Base-by-base conservation (phyloP, 176 grass and related monocot species). In the Themeda triandra region DNA sequence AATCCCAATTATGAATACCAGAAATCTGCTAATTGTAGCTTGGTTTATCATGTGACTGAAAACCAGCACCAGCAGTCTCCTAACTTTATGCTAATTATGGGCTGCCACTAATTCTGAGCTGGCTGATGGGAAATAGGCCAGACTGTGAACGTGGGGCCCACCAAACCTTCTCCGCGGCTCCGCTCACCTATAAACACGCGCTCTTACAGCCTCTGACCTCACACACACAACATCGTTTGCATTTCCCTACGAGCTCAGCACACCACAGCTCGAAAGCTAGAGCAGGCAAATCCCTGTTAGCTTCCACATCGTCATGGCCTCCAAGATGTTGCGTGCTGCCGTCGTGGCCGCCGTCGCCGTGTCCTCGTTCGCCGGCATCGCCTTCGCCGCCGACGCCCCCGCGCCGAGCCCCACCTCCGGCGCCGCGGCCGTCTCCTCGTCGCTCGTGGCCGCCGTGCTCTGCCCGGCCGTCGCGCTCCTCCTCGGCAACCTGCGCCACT, bases 401-500 rank as follows among this genome's bases (percentile, higher is more conserved):
- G 88, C 92, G 13, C 95, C 95, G 27, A 91, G 90, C 84, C 95
- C 92, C 39, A 84, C 92, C 62, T 95, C 95, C 45, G 88, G 77
- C 27, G 86, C 92, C 4, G 76, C 87, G 4, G 51, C 84, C 46
- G 9, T 88, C 71, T 86, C 84, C 67, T 82, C 88, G 35, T 89
- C 86, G 18, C 45, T 92, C 17, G 41, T 86, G 23, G 78, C 86
- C 39, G 86, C 88, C 71, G 66, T 93, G n/a, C 84, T 98, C 84
- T 89, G 91, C 85, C 93, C 95, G 28, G 76, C 89, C 78, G 87
- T 87, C 24, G 90, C 84, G 31, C 69, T 98, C 77, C 73, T 98
- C 58, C 18, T 94, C 69, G 84, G 75, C 66, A 91, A 83, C 75
- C 78, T 95, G 51, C 88, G 92, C 63, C 88, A 91, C 76, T 97